A percentile compares a stretch with the other conserved stretches of the same genome.
These are phyloP conservation scores for Macrolepiota fuliginosa DNA, from an alignment of 768 basidiomycete species.

Conservation along the genomic window DNA sequence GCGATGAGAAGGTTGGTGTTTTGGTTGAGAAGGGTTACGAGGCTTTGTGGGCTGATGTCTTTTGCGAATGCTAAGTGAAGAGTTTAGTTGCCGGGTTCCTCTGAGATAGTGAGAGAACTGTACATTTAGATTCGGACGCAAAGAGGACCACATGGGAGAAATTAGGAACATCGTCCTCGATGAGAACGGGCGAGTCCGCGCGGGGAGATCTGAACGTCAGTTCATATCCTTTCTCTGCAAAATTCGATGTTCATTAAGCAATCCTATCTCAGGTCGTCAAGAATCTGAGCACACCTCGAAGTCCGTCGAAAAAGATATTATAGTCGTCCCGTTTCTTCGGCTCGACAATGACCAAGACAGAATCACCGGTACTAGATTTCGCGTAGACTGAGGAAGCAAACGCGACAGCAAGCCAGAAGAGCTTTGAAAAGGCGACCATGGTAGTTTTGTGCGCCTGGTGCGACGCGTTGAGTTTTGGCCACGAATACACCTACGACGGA, in stretches of 20 bases:
- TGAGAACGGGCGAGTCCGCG: slow-evolving; percentile 61
- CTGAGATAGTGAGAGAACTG: slow-evolving; percentile 20
- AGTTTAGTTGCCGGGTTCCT: not conserved
- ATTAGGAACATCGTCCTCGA: slow-evolving; percentile 67
- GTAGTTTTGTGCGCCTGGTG: slow-evolving; percentile 12
- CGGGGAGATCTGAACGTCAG: slow-evolving; percentile 86
- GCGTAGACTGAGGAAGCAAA: slow-evolving; percentile 39
- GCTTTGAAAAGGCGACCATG: slow-evolving; percentile 37
- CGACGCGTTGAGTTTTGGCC: slow-evolving; percentile 7
- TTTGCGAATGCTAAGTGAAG: slow-evolving; percentile 53
- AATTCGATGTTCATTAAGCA: not conserved
- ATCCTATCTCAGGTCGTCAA: not conserved
- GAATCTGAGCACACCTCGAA: slow-evolving; percentile 54
- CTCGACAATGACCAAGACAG: slow-evolving; percentile 85
- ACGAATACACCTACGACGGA: slow-evolving; percentile 10
- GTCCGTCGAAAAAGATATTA: slow-evolving; percentile 76
- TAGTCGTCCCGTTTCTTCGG: slow-evolving; percentile 68
- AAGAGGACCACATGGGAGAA: slow-evolving; percentile 89
- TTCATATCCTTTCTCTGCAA: slow-evolving; percentile 75
- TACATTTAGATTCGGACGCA: slow-evolving; percentile 84
- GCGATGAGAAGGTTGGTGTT: slow-evolving; percentile 84
- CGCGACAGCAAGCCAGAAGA: slow-evolving; percentile 31
- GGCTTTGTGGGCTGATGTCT: slow-evolving; percentile 80
- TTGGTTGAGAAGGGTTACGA: slow-evolving; percentile 66
- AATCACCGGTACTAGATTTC: slow-evolving; percentile 77